phyloP scores from a whole-genome alignment of 176 grass and related monocot species.

The Metroxylon sagu region DNA sequence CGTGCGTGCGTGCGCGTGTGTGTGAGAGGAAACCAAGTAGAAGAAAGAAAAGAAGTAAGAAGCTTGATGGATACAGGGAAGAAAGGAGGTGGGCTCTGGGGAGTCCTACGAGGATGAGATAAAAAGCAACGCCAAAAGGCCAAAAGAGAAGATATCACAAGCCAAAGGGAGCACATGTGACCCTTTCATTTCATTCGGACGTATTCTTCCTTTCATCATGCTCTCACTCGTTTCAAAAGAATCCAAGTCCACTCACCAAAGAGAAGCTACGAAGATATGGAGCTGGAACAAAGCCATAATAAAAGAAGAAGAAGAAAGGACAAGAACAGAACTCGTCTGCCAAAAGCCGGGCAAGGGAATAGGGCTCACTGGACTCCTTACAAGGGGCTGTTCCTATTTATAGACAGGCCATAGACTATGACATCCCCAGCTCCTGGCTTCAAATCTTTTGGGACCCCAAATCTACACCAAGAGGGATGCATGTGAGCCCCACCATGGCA shows the following conservation, averaged over 20 bases:
- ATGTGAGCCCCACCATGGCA: slow-evolving; percentile 25
- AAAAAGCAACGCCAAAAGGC: slow-evolving; percentile 43
- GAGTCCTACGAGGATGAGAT: slow-evolving; percentile 40
- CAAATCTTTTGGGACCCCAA: slow-evolving; percentile 31
- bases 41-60: no score
- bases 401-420: slow-evolving; percentile 5
- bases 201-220: slow-evolving; percentile 27
- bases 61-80: no score
- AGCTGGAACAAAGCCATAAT: slow-evolving; percentile 21
- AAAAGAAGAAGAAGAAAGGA: slow-evolving; percentile 24
- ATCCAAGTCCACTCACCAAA: neutral
- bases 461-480: slow-evolving; percentile 32
- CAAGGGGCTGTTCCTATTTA: slow-evolving; percentile 20
- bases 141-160: slow-evolving; percentile 44
- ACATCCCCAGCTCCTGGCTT: slow-evolving; percentile 20
- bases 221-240: slow-evolving; percentile 22
- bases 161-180: slow-evolving; percentile 60
- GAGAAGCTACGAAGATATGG: slow-evolving; percentile 3
- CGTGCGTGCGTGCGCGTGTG: no score
- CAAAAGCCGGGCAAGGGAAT: slow-evolving; percentile 34
- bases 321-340: slow-evolving; percentile 32
- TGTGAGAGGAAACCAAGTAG: no score
- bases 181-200: slow-evolving; percentile 15
- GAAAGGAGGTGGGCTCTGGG: slow-evolving; percentile 30
- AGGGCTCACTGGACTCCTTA: slow-evolving; percentile 32